A percentile compares a stretch with the other conserved stretches of the same genome.
phyloP scores from a whole-genome alignment of 2,329 filamentous ascomycete genomes.

The Piedraia hortae region DNA sequence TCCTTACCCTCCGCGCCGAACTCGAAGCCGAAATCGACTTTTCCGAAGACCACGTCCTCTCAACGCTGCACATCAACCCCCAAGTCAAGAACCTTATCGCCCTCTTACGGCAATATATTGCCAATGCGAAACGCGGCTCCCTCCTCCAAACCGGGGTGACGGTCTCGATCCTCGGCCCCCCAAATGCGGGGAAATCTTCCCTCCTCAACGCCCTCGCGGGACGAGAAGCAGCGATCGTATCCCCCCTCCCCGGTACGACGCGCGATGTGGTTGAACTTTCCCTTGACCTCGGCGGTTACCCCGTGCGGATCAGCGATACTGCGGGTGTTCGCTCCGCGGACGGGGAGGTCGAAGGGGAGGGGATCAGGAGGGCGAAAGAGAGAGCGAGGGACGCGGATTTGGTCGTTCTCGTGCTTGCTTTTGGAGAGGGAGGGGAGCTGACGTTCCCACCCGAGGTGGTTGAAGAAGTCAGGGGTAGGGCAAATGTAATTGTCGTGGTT shows the following conservation, averaged over 20 bases:
- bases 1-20: slow-evolving; percentile 65
- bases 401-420: slow-evolving; percentile 50
- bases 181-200: slow-evolving; percentile 87
- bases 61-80: slow-evolving; percentile 46
- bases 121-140: slow-evolving; percentile 57
- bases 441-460: slow-evolving; percentile 19
- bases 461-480: slow-evolving; percentile 21
- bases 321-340: slow-evolving; percentile 40
- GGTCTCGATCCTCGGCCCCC: slow-evolving; percentile 65
- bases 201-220: slow-evolving; percentile 75
- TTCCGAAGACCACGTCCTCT: slow-evolving; percentile 82
- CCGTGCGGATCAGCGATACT: slow-evolving; percentile 86
- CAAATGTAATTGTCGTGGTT: slow-evolving; percentile 29
- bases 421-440: slow-evolving; percentile 23
- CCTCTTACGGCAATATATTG: slow-evolving; percentile 40
- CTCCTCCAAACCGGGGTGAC: slow-evolving; percentile 62
- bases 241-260: slow-evolving; percentile 74
- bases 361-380: slow-evolving; percentile 61
- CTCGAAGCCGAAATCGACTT: slow-evolving; percentile 93
- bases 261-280: slow-evolving; percentile 80
- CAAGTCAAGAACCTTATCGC: slow-evolving; percentile 34
- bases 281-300: slow-evolving; percentile 66
- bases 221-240: slow-evolving; percentile 83
- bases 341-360: slow-evolving; percentile 49
- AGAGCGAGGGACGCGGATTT: slow-evolving; percentile 65